Evolutionary conservation across 1,284 basidiomycete genomes (phyloP).

Genomic region (Thecaphora thlaspeos): DNA sequence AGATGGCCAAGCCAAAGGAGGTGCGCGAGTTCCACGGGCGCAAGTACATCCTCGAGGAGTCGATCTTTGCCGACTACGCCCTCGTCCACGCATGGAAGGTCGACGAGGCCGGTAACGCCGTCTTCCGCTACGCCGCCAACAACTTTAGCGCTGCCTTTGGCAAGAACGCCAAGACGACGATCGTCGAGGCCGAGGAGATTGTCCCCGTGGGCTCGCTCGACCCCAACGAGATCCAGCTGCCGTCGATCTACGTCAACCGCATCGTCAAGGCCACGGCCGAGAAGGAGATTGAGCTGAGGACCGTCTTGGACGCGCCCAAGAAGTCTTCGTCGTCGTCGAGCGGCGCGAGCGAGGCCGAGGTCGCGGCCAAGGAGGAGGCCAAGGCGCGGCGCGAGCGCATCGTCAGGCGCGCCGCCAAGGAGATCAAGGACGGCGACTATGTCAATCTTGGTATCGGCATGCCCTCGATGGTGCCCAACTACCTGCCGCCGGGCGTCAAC

Average conservation of each 20-base stretch:
- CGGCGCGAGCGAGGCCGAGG: slow-evolving; percentile 1
- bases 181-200: slow-evolving; percentile 55
- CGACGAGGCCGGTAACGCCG: slow-evolving; percentile 67
- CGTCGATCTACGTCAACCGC: slow-evolving; percentile 49
- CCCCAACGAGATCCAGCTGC: slow-evolving; percentile 48
- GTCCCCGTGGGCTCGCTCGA: slow-evolving; percentile 45
- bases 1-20: slow-evolving; percentile 66
- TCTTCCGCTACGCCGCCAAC: slow-evolving; percentile 57
- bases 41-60: slow-evolving; percentile 81
- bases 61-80: slow-evolving; percentile 82
- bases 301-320: slow-evolving; percentile 34
- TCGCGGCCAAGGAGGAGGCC: slow-evolving; percentile 30
- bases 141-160: slow-evolving; percentile 53
- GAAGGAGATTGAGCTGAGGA: slow-evolving; percentile 49
- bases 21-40: slow-evolving; percentile 75
- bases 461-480: slow-evolving; percentile 52
- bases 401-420: slow-evolving; percentile 45
- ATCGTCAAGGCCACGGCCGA: slow-evolving; percentile 41
- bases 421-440: slow-evolving; percentile 51
- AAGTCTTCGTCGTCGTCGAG: not conserved
- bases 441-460: slow-evolving; percentile 56
- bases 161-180: slow-evolving; percentile 52
- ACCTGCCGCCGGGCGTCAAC: slow-evolving; percentile 46
- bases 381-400: slow-evolving; percentile 33
- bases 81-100: slow-evolving; percentile 93